Base-by-base conservation (phyloP, 306 rosid species). In the Sicyos baderoa region DNA sequence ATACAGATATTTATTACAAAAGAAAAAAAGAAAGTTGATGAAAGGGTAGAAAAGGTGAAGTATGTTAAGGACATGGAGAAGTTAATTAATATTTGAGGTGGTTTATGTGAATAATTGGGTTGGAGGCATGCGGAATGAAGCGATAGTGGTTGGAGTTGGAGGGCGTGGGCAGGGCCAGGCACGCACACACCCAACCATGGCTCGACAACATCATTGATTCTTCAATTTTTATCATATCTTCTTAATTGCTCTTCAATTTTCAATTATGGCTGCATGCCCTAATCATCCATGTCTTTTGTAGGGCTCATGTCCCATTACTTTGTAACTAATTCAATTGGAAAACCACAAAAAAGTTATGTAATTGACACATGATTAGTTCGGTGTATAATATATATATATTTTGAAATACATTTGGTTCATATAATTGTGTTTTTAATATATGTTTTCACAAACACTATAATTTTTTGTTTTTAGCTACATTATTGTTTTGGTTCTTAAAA, bases 91-190 rank as follows among this genome's bases (percentile, higher is more conserved):
- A 45, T 54, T 19, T 57, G 35, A 29, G 35, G 40, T 2, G n/a
- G n/a, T 19, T 40, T 42, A 42, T 42, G 16, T 42, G 18, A 64
- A 64, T 64, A 64, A 64, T 65, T 65, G 70, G 54, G 70, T 13
- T 44, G 19, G 11, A 45, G 52, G 17, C 54, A 45, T 45, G 70
- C 19, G 54, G 21, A 21, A 42, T 63, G 69, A 63, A 37, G 50
- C 37, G 17, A 51, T 21, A 27, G 70, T 23, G 53, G 18, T 5
- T 49, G 68, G 51, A 15, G 12, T 18, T 18, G 19, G 54, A 23
- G 37, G 27, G 53, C 70, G 18, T 21, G 12, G 32, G 18, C 16
- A 13, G 70, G 51, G 29, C 68, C 50, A 37, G 27, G n/a, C 67
- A 27, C 63, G 53, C 70, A 63, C n/a, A 27, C 32, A 64, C 29